These are phyloP conservation scores for Dioscorea zingiberensis DNA, from an alignment of 106 monocot species.

Conservation along the genomic window DNA sequence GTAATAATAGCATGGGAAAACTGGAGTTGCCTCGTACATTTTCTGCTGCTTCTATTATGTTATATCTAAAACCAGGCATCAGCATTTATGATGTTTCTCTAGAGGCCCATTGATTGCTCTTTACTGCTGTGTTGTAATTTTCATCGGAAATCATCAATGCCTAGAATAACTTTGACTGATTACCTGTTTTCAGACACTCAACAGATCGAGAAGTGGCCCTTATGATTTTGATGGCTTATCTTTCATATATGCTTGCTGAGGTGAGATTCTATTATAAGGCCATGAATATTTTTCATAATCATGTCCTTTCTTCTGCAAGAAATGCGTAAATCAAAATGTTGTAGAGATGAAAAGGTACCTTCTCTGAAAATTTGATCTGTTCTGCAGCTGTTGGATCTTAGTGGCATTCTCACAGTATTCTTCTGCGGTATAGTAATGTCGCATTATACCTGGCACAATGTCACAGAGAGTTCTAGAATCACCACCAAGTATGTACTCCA, in stretches of 20 bases:
- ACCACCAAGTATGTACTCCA: constrained; percentile 75
- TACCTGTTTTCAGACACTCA: constrained; percentile 47
- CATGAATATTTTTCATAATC: constrained; percentile 5
- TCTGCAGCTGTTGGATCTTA: constrained; percentile 76
- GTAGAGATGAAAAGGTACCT: neutral
- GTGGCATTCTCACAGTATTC: constrained; percentile 97
- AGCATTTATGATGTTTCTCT: too few species aligned
- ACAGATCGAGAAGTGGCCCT: constrained; percentile 85
- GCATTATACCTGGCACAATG: constrained; percentile 99
- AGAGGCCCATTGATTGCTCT: too few species aligned
- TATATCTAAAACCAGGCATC: too few species aligned
- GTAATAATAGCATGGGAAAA: too few species aligned
- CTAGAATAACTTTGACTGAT: neutral
- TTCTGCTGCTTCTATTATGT: too few species aligned
- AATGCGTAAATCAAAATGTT: neutral
- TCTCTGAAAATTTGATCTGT: neutral
- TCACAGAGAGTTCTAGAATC: constrained; percentile 95
- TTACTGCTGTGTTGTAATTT: too few species aligned
- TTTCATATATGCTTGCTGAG: constrained; percentile 83
- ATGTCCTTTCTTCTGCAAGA: neutral
- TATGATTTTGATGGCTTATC: constrained; percentile 83
- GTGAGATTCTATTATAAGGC: constrained; percentile 34
- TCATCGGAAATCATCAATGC: neutral
- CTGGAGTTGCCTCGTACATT: too few species aligned
- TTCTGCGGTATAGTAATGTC: constrained; percentile 99